Evolutionary conservation across 441 rosid genomes (phyloP).

Genomic region (Brassica hybrid): DNA sequence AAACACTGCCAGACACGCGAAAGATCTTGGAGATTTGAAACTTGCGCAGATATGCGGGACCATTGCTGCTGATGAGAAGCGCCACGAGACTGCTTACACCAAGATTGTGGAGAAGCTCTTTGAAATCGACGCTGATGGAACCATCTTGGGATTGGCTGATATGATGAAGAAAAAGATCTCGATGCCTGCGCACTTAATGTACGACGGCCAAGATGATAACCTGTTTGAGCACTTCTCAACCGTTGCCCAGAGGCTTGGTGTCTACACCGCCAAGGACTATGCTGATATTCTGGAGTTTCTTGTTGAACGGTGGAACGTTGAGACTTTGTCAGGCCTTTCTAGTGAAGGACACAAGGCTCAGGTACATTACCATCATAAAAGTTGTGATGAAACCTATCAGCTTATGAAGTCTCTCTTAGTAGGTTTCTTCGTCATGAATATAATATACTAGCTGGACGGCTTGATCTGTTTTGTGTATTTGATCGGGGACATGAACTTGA

Average conservation of each 20-base stretch:
- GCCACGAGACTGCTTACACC: slow-evolving; percentile 42
- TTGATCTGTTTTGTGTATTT: slow-evolving; percentile 17
- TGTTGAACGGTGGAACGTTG: slow-evolving; percentile 40
- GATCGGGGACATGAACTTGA: slow-evolving; percentile 8
- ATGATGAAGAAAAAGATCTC: slow-evolving; percentile 46
- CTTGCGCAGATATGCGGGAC: slow-evolving; percentile 43
- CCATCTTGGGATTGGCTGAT: slow-evolving; percentile 38
- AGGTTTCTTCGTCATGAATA: not conserved
- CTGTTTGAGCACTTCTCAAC: slow-evolving; percentile 41
- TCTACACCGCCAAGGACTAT: slow-evolving; percentile 45
- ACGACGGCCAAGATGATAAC: slow-evolving; percentile 38
- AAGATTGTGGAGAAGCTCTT: slow-evolving; percentile 46
- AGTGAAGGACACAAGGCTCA: slow-evolving; percentile 43
- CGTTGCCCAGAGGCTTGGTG: slow-evolving; percentile 42
- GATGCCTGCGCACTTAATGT: slow-evolving; percentile 43
- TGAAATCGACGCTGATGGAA: slow-evolving; percentile 43
- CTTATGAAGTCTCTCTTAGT: not conserved
- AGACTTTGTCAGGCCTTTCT: slow-evolving; percentile 35
- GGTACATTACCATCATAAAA: slow-evolving; percentile 9
- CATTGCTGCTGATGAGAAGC: slow-evolving; percentile 45
- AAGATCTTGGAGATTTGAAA: slow-evolving; percentile 37
- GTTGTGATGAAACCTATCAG: not conserved
- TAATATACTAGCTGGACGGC: not conserved
- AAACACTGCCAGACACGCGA: slow-evolving; percentile 40
- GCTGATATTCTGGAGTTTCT: slow-evolving; percentile 44